Conservation (phyloP, 225 moss, liverwort and hornwort genomes). For the Bryum argenteum region DNA sequence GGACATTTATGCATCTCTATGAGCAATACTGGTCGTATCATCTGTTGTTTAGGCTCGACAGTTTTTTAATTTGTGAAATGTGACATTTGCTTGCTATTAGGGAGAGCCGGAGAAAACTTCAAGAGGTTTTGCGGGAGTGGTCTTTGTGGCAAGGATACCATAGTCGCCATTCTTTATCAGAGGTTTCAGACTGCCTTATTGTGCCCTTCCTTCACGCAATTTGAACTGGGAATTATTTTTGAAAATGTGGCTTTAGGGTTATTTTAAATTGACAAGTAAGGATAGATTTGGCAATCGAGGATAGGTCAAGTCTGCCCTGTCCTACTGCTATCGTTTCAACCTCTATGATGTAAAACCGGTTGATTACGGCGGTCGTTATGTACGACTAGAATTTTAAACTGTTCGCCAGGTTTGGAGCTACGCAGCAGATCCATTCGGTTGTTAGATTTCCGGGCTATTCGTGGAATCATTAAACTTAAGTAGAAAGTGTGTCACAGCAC, state of each 20-base stretch:
- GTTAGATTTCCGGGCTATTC: background rate
- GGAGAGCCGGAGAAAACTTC: conserved; percentile 80
- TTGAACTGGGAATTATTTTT: background rate
- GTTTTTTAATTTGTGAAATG: conserved; percentile 13
- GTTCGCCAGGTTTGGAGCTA: conserved; percentile 10
- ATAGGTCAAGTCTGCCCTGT: background rate
- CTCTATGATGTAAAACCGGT: background rate
- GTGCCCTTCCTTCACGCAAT: background rate
- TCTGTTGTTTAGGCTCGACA: conserved; percentile 18
- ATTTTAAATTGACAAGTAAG: background rate
- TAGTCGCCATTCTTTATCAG: conserved; percentile 41
- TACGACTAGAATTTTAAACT: background rate
- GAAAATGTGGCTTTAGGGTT: background rate
- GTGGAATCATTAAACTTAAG: background rate
- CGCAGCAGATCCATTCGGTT: background rate
- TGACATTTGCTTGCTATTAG: conserved; percentile 39
- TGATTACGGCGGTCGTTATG: conserved; percentile 10
- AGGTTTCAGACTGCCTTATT: conserved; percentile 33
- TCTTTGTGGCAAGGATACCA: conserved; percentile 75
- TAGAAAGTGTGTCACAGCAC: background rate
- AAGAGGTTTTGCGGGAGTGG: conserved; percentile 78
- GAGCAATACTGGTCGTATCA: background rate
- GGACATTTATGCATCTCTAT: background rate
- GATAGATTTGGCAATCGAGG: background rate
- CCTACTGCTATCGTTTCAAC: background rate